Percentiles rank a stretch among this genome's conserved stretches.
phyloP scores from a whole-genome alignment of 1,284 basidiomycete genomes.

The Melanopsichium pennsylvanicum region DNA sequence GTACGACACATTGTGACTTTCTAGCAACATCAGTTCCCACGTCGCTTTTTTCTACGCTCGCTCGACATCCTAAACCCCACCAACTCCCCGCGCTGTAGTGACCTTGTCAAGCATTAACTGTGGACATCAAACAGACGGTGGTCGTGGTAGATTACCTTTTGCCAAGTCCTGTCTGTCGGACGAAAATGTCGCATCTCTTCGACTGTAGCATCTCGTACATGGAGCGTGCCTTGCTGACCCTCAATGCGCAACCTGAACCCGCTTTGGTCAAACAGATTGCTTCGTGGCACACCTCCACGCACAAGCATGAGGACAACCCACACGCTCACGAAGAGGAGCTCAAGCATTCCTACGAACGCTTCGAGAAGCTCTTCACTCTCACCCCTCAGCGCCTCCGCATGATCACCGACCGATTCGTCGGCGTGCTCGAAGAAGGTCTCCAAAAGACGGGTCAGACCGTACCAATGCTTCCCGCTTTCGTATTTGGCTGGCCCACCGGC shows the following conservation, averaged over 20 bases:
- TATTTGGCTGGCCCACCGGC: conserved; percentile 95
- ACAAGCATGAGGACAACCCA: conserved; percentile 50
- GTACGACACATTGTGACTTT: too few relatives aligned
- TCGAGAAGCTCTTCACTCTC: conserved; percentile 58
- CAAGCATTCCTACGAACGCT: conserved; percentile 46
- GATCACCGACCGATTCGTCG: conserved; percentile 94
- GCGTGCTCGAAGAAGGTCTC: conserved; percentile 85
- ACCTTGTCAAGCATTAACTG: too few relatives aligned
- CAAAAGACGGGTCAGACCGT: conserved; percentile 85
- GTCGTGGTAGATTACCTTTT: neutral
- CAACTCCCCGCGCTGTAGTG: too few relatives aligned
- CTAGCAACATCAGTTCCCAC: too few relatives aligned
- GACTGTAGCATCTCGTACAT: conserved; percentile 13
- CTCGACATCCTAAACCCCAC: neutral
- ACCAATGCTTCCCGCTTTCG: conserved; percentile 94
- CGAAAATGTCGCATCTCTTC: conserved; percentile 23
- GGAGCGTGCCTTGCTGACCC: conserved; percentile 22
- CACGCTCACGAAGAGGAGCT: conserved; percentile 54
- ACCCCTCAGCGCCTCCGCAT: conserved; percentile 59
- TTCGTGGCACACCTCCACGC: conserved; percentile 60
- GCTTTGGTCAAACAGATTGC: conserved; percentile 43
- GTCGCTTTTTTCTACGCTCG: neutral
- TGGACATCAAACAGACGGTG: neutral
- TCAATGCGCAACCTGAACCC: conserved; percentile 2
- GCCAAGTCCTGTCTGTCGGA: too few relatives aligned